Base-by-base conservation (phyloP, 208 protist species). In the Strigomonas galati region DNA sequence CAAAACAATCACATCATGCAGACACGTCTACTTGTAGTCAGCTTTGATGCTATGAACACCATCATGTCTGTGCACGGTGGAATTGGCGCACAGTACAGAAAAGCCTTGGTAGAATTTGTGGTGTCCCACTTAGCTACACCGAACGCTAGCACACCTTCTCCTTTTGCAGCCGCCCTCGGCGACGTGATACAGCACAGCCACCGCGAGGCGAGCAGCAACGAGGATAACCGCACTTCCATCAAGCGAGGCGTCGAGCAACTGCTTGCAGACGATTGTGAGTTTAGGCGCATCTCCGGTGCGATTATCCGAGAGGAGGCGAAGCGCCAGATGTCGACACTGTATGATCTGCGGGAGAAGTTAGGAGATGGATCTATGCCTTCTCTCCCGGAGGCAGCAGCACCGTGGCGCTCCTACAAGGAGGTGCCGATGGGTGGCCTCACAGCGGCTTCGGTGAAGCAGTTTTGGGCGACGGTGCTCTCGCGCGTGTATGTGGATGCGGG, bases 1-100 rank as follows among this genome's bases (percentile, higher is more conserved):
- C n/a, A n/a, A n/a, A n/a, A n/a, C n/a, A n/a, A n/a, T n/a, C n/a
- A n/a, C n/a, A n/a, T n/a, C 61, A 31, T 65, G 26, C 10, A 59
- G 32, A 17, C 30, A 10, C 21, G 23, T 31, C 26, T 40, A 23
- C 26, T 84, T 57, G 78, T 75, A 15, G 60, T 94, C 54, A 91
- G 81, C 54, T 86, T 91, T 46, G 87, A 94, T 35, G 78, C 86
- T 0, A 67, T 91, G 24, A 71, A 69, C 14, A 88, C 87, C 4
- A 55, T 94, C 2, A 70, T 94, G 21, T 62, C 60, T 17, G 68
- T 94, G 32, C 69, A 65, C 5, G 65, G 54, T 19, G 77, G 82
- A n/a, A 49, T 84, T 0, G 87, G 84, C 24, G 66, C 72, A 57
- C 87, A 94, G 71, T 94, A 91, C 64, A 69, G 44, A 56, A 54